phyloP scores from a whole-genome alignment of 306 rosid species.

The Medicago ruthenica region DNA sequence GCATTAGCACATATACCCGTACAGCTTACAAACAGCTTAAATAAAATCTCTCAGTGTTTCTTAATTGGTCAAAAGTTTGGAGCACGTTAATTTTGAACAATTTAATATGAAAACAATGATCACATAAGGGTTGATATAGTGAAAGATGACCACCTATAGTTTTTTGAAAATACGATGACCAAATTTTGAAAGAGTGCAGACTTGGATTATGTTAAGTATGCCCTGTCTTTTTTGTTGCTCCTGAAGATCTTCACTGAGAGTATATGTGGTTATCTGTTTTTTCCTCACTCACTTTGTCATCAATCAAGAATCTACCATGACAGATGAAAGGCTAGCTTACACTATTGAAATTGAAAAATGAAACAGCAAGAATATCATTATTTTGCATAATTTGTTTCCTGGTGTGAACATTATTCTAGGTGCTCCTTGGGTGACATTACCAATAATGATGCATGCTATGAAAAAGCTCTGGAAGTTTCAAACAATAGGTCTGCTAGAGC shows the following conservation, averaged over 20 bases:
- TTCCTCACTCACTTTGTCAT: neutral
- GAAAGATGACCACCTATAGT: neutral
- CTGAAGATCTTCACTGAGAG: neutral
- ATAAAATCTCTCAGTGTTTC: neutral
- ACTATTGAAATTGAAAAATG: slow-evolving; percentile 6
- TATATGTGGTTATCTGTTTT: slow-evolving; percentile 11
- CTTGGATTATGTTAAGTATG: neutral
- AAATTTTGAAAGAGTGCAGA: neutral
- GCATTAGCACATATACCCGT: too few relatives aligned
- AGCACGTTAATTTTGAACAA: neutral
- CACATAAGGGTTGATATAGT: neutral
- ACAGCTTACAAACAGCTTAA: neutral
- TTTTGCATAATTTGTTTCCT: slow-evolving; percentile 38
- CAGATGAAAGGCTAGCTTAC: slow-evolving; percentile 26
- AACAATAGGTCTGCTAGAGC: slow-evolving; percentile 87
- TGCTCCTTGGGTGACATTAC: slow-evolving; percentile 93
- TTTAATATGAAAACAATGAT: neutral
- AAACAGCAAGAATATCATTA: slow-evolving; percentile 7
- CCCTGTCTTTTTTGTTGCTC: neutral
- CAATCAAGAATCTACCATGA: slow-evolving; percentile 33
- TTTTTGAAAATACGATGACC: neutral
- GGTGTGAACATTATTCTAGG: slow-evolving; percentile 57
- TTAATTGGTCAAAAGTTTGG: neutral
- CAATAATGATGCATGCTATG: slow-evolving; percentile 76
- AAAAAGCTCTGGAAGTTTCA: slow-evolving; percentile 93